Evolutionary conservation across 1,139 yeast genomes (phyloP), one percentile per base, ranked within the genome.

Genomic region (Kodamaea suecica): DNA sequence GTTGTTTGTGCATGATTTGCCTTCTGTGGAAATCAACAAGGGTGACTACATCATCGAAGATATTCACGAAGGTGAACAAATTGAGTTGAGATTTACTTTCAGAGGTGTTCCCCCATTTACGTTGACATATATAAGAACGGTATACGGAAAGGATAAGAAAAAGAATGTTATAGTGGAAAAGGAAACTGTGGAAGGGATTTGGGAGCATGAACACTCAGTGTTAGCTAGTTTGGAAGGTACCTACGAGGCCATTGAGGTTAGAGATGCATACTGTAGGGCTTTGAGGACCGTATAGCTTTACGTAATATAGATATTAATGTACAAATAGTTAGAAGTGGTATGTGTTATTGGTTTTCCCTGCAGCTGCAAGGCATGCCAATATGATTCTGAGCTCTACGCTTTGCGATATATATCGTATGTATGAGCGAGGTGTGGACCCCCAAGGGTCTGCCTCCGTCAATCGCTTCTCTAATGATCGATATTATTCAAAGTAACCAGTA

Each of bases 11-110:
- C 90, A 86, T 50, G 87, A 84, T 21, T 71, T 90, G 26, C 99
- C 99, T 8, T 81, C 95, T 0, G 97, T 90, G n/a, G 88, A 82
- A 43, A 80, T 90, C 11, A 78, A 83, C 30, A 85, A 83, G 49
- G 95, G 95, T 27, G 82, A 80, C 37, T 69, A 77, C 17, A 64
- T 81, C n/a, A 76, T 82, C 37, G 82, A 76, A 47, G 94, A 87
- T 55, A 84, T 92, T 30, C 95, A 88, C 49, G 95, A 87, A 53
- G 98, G 97, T 31, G 94, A 84, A 41, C 81, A 79, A 51, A 82
- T 84, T 1, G 92, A 83, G 50, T 74, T 84, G 36, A 70, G 68
- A 2, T 83, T 84, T 53, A 67, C 76, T 10, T 79, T 84, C 47
- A 71, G 73, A 21, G 94, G 94, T 17, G 70, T 73, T 0, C 88